Base-by-base conservation (phyloP, 2,329 filamentous ascomycete genomes). In the Neopestalotiopsis sp. region DNA sequence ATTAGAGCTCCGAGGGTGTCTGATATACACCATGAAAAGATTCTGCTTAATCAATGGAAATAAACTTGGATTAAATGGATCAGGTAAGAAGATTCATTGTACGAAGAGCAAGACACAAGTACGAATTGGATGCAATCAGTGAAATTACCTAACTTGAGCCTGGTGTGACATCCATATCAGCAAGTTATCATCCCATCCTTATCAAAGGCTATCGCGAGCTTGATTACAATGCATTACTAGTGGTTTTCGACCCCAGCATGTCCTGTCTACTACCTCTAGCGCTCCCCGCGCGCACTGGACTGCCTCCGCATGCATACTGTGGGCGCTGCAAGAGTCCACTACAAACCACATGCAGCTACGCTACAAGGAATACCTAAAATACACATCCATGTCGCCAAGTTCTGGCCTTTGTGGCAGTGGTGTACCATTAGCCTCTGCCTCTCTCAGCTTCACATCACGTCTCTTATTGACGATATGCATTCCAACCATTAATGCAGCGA, bases 341-440 rank as follows among this genome's bases (percentile, higher is more conserved):
- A 24, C 59, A 30, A 62, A 20, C 45, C 45, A 17, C 42, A 6
- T n/a, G 42, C 5, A n/a, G 24, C 24, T 49, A 49, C 13, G 12
- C 38, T 59, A 70, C 66, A 70, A 59, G 66, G 66, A 68, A 58
- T 77, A 78, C 38, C 64, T 71, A 57, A 77, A 77, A 45, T 75
- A 68, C n/a, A 73, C 69, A 70, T 76, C 75, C 30, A 74, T 74
- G 67, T 77, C 76, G 7, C 76, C 75, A 67, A 74, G n/a, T n/a
- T 74, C 72, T 1, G 75, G 75, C 24, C 71, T 64, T 3, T 71
- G 69, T 3, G 66, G 66, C 40, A 77, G 69, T 1, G 73, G 73
- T 3, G 66, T 70, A 40, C 74, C 74, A 2, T 70, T 71, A 12
- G 69, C 61, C 1, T 75, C 75, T 49, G 75, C 74, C 1, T 70